These are phyloP conservation scores for Alliaria petiolata DNA, from an alignment of 345 rosid species.

Conservation along the genomic window DNA sequence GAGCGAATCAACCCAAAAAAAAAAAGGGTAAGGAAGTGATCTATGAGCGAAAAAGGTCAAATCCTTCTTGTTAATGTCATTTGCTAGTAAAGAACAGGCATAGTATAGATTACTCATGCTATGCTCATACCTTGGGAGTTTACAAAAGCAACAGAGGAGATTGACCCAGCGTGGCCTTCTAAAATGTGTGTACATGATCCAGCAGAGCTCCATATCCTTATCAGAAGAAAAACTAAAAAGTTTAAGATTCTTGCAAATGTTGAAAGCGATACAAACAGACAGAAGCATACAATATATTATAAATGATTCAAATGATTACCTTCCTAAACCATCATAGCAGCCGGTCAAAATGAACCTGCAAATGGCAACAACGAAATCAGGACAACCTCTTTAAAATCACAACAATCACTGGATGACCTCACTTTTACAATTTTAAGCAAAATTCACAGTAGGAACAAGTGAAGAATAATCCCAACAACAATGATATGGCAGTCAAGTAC, in stretches of 20 bases:
- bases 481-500: neutral
- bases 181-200: slow-evolving; percentile 72
- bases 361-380: slow-evolving; percentile 19
- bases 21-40: neutral
- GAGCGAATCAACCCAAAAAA: neutral
- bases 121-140: slow-evolving; percentile 47
- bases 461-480: neutral
- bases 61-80: neutral
- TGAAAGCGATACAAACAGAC: neutral
- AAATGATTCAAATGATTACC: slow-evolving; percentile 38
- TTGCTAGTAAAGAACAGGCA: neutral
- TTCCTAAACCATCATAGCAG: slow-evolving; percentile 78
- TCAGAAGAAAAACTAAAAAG: neutral
- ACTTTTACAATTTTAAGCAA: neutral
- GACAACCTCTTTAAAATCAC: neutral
- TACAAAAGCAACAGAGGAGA: slow-evolving; percentile 67
- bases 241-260: slow-evolving; percentile 9
- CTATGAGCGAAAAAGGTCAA: neutral
- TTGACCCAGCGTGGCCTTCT: slow-evolving; percentile 73
- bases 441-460: neutral
- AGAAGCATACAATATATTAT: neutral
- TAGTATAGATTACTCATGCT: neutral
- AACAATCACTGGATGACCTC: neutral
- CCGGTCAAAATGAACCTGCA: slow-evolving; percentile 92
- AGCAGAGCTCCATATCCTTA: slow-evolving; percentile 75